Conservation (phyloP, 2,329 filamentous ascomycete species). For the Cyclaneusma minus region DNA sequence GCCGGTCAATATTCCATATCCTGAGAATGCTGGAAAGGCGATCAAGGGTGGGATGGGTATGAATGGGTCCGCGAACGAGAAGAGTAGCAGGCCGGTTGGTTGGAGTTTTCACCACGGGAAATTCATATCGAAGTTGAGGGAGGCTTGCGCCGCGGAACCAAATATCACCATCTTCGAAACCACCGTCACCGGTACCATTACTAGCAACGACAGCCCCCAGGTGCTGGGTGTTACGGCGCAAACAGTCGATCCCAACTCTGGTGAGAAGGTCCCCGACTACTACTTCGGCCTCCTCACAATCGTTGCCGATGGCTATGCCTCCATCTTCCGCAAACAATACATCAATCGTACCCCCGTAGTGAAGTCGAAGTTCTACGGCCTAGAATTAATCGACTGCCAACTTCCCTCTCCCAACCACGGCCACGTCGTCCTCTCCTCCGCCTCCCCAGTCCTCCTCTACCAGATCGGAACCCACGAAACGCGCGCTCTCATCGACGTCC, state of each 20-base stretch:
- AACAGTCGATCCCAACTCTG: slow-evolving; percentile 42
- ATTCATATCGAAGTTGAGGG: slow-evolving; percentile 72
- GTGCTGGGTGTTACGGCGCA: slow-evolving; percentile 70
- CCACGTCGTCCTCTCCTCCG: slow-evolving; percentile 72
- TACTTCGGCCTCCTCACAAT: slow-evolving; percentile 86
- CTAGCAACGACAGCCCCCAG: slow-evolving; percentile 49
- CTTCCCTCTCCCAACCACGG: slow-evolving; percentile 64
- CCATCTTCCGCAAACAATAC: slow-evolving; percentile 75
- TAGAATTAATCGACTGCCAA: slow-evolving; percentile 79
- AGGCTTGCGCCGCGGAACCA: slow-evolving; percentile 54
- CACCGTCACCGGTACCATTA: slow-evolving; percentile 63
- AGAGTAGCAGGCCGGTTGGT: slow-evolving; percentile 43
- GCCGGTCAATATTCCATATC: slow-evolving; percentile 65
- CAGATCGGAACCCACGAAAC: slow-evolving; percentile 96
- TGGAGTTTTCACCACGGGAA: slow-evolving; percentile 85
- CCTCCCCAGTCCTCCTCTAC: slow-evolving; percentile 74
- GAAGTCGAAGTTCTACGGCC: slow-evolving; percentile 79
- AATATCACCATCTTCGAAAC: slow-evolving; percentile 90
- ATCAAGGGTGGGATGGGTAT: slow-evolving; percentile 7
- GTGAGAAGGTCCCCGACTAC: slow-evolving; percentile 46
- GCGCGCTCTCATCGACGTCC: slow-evolving; percentile 76
- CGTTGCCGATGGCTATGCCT: slow-evolving; percentile 81
- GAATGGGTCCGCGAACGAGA: slow-evolving; percentile 18
- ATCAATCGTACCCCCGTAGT: slow-evolving; percentile 51
- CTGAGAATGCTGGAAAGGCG: slow-evolving; percentile 33